Base-by-base conservation (phyloP, 345 rosid genomes). In the Acer campestre region DNA sequence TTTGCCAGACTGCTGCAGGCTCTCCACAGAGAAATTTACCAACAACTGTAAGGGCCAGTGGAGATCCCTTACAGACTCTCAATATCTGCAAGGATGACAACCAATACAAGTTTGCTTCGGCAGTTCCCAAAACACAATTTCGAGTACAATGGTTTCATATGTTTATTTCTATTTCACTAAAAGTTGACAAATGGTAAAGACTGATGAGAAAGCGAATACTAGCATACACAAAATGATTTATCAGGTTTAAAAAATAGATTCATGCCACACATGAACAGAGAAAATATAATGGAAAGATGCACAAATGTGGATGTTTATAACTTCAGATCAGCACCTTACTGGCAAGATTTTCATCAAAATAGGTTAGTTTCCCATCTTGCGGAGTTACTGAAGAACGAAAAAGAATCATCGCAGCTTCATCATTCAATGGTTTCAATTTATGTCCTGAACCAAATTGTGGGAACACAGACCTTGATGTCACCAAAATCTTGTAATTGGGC, bases 391-490 rank as follows among this genome's bases (percentile, higher is more conserved):
- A 74, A 1, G 75, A 62, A 46, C 18, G 58, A 58, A 93, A 89
- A 77, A 91, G 89, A 56, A 76, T 53, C 77, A 29, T 62, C 0
- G 94, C 85, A 71, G 85, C 81, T 61, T 79, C 63, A 29, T 73
- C 74, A 61, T 78, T 73, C 73, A 89, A 74, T 42, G 87, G 85
- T 8, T 81, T 69, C 80, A 91, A 58, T 68, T 22, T 58, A 80
- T 84, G 67, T 3, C 29, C 74, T 9, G 42, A 48, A 13, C 77
- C 83, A 56, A 85, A 88, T 55, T 77, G 29, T 17, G 76, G 90
- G 55, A 90, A 88, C 3, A 9, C 75, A 68, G 12, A 85, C 62
- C 92, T 86, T 75, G 98, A 93, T 59, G 93, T 89, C 81, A 89
- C 93, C 82, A 91, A 35, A 35, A 92, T 76, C 82, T 89, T 91